Evolutionary conservation across 129 eudicot genomes (phyloP), one percentile per base, ranked within the genome.

Genomic region (Glebionis coronaria): DNA sequence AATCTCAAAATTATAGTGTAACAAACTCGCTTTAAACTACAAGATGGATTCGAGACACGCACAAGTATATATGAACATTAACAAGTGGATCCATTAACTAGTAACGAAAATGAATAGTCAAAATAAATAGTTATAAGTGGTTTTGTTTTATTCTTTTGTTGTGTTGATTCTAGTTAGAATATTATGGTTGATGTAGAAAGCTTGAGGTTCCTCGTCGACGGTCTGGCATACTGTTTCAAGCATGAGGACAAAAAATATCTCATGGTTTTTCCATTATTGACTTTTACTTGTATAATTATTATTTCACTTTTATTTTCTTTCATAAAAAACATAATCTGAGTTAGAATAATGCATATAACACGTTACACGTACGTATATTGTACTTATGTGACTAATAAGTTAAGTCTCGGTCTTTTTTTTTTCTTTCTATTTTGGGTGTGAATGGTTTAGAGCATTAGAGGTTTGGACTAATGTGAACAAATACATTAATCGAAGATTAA

Each of bases 401-500:
- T 23, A 21, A 3, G n/a, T 11, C 40, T 27, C 21, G 28, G 28
- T 49, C 9, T 14, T 38, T 13, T n/a, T 1, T 9, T n/a, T n/a
- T 61, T 61, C 6, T 61, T 31, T 31, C 8, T 35, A 1, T 64
- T 65, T 65, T 10, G 59, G 19, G 46, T 65, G 45, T 65, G 59
- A 49, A 65, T 27, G 27, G 40, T 49, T 25, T 46, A 47, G 14
- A 64, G 27, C 14, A 13, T 47, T 65, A 42, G 46, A 29, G 38
- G 8, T 31, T 31, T 31, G 70, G 70, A 65, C 70, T 65, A 15
- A 50, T 65, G 58, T 65, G 44, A 27, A 23, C 70, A 47, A 65
- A 14, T 28, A 23, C 12, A 59, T 28, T 47, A 16, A 0, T 25
- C 2, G 18, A 44, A 46, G 27, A 9, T 46, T 46, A 3, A 13